A percentile compares a stretch with the other conserved stretches of the same genome.
Evolutionary conservation across 2,329 filamentous ascomycete species (phyloP).

Genomic region (Monilinia fructicola): DNA sequence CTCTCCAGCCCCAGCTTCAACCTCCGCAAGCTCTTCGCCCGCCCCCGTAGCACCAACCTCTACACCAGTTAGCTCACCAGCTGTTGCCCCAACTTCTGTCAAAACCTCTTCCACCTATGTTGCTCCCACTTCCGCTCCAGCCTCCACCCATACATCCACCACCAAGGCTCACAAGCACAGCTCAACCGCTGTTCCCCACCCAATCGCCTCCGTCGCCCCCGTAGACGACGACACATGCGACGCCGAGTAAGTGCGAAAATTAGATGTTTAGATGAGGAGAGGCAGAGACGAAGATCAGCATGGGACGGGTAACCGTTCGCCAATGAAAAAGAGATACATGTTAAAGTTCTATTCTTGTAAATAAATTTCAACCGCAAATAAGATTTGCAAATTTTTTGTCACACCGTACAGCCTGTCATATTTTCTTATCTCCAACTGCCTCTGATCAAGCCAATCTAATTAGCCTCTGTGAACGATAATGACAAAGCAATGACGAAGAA

Average conservation of each 20-base stretch:
- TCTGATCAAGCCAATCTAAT: background rate
- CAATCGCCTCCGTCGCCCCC: background rate
- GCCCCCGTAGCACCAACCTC: background rate
- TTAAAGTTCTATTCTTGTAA: conserved; percentile 12
- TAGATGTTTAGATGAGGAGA: background rate
- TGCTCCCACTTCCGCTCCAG: background rate
- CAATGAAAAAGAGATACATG: background rate
- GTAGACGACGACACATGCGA: conserved; percentile 12
- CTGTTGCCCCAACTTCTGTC: background rate
- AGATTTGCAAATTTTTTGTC: background rate
- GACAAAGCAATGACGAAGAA: background rate
- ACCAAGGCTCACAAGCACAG: background rate
- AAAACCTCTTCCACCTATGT: background rate
- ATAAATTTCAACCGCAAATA: background rate
- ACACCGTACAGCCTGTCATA: background rate
- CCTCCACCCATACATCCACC: background rate
- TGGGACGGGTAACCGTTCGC: background rate
- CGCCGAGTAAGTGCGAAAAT: background rate
- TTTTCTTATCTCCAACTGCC: too few species aligned
- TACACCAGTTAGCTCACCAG: too few species aligned
- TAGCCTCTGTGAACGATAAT: too few species aligned
- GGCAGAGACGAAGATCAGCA: background rate
- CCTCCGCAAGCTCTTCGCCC: background rate
- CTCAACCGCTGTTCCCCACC: background rate
- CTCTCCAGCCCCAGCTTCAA: background rate